phyloP scores from a whole-genome alignment of 768 basidiomycete genomes.

The Coprinopsis cinerea region DNA sequence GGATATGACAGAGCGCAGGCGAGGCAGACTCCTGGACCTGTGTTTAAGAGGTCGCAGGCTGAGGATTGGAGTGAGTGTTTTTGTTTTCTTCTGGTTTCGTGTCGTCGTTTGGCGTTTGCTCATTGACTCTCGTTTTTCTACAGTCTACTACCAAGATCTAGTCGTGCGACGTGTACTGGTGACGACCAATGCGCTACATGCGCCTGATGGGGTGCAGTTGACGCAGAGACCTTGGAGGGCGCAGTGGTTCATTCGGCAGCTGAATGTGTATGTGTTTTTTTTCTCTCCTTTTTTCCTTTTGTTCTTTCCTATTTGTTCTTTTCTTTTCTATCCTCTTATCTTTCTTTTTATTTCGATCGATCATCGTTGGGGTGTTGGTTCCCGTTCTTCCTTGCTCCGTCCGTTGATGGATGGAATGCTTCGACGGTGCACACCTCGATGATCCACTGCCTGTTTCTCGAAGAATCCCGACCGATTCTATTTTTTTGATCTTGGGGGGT shows the following conservation, averaged over 20 bases:
- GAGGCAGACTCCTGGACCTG: slow-evolving; percentile 32
- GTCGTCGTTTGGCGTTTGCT: neutral
- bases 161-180: slow-evolving; percentile 56
- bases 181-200: slow-evolving; percentile 47
- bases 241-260: slow-evolving; percentile 65
- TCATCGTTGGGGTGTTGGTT: neutral
- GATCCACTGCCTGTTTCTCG: too few relatives aligned
- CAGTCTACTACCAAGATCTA: slow-evolving; percentile 65
- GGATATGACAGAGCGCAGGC: slow-evolving; percentile 37
- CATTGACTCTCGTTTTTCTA: slow-evolving; percentile 1
- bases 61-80: slow-evolving; percentile 71
- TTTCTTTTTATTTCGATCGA: neutral
- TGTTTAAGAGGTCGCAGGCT: slow-evolving; percentile 65
- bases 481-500: too few relatives aligned
- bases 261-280: slow-evolving; percentile 44
- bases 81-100: neutral
- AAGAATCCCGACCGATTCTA: too few relatives aligned
- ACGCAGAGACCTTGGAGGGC: slow-evolving; percentile 66
- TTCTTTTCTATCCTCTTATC: neutral
- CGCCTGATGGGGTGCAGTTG: slow-evolving; percentile 47
- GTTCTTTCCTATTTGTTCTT: neutral
- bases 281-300: neutral
- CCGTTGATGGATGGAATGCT: too few relatives aligned
- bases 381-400: too few relatives aligned
- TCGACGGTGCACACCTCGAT: too few relatives aligned